Conservation (phyloP, 2,329 filamentous ascomycete species). For the Fusarium sp. region DNA sequence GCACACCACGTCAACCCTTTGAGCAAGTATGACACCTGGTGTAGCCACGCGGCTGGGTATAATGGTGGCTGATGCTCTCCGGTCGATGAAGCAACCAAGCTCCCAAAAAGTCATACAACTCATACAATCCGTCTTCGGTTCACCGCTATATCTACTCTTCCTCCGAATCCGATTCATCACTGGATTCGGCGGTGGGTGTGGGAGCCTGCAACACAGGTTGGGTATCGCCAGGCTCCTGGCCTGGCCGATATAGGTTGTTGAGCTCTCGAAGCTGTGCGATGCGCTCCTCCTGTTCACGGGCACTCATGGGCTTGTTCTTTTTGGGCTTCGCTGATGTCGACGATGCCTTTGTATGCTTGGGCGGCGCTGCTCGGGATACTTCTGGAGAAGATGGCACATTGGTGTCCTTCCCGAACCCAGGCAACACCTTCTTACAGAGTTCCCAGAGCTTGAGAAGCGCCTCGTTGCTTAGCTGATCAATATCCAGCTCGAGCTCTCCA, state of each 20-base stretch:
- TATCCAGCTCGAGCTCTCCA: slow-evolving; percentile 71
- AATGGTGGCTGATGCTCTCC: slow-evolving; percentile 44
- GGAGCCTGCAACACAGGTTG: slow-evolving; percentile 43
- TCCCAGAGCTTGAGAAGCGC: slow-evolving; percentile 66
- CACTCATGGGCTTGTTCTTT: slow-evolving; percentile 83
- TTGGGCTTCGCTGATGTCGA: slow-evolving; percentile 65
- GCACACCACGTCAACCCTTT: slow-evolving; percentile 24
- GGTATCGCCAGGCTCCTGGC: slow-evolving; percentile 50
- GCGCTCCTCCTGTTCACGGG: slow-evolving; percentile 74
- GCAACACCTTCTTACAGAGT: slow-evolving; percentile 58
- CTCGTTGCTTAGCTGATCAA: slow-evolving; percentile 68
- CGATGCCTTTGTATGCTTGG: slow-evolving; percentile 50
- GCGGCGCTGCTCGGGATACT: slow-evolving; percentile 43
- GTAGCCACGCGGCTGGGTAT: slow-evolving; percentile 48
- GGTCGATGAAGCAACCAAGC: slow-evolving; percentile 37
- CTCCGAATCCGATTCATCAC: slow-evolving; percentile 62
- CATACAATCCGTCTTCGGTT: slow-evolving; percentile 42
- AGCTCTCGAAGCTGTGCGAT: slow-evolving; percentile 71
- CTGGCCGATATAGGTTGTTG: slow-evolving; percentile 57
- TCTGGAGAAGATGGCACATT: slow-evolving; percentile 50
- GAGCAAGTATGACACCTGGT: slow-evolving; percentile 40
- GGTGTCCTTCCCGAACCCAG: slow-evolving; percentile 55
- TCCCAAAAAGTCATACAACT: slow-evolving; percentile 41
- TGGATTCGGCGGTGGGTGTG: slow-evolving; percentile 52
- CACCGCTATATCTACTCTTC: slow-evolving; percentile 54